Evolutionary conservation across 192 early-diverging fungal genomes (phyloP).

Genomic region (Mortierella alpina): DNA sequence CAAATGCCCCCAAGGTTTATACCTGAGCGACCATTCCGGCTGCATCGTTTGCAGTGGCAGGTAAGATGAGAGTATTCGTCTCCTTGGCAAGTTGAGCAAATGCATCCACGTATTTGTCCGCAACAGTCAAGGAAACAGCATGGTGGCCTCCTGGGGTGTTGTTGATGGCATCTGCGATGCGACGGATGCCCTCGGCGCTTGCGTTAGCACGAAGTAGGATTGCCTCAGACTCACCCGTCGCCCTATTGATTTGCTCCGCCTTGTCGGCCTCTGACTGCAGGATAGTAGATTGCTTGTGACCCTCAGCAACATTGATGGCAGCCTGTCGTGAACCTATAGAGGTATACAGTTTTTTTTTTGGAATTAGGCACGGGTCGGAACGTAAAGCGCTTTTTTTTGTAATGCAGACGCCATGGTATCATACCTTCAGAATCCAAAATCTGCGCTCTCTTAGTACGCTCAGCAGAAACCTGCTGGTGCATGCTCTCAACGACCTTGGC

Average conservation of each 20-base stretch:
- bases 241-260: constrained; percentile 89
- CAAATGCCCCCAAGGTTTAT: neutral
- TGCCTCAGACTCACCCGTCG: constrained; percentile 89
- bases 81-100: constrained; percentile 95
- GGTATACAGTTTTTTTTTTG: neutral
- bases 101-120: constrained; percentile 96
- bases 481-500: constrained; percentile 94
- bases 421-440: constrained; percentile 86
- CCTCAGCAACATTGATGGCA: constrained; percentile 98
- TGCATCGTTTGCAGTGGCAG: constrained; percentile 83
- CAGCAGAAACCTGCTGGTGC: constrained; percentile 98
- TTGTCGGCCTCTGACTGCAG: constrained; percentile 95
- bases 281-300: constrained; percentile 89
- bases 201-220: constrained; percentile 88
- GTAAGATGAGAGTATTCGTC: constrained; percentile 89
- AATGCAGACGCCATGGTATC: neutral
- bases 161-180: constrained; percentile 82
- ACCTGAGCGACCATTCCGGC: constrained; percentile 92
- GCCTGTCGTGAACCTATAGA: constrained; percentile 79
- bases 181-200: constrained; percentile 82
- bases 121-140: constrained; percentile 90
- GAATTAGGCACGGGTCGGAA: neutral
- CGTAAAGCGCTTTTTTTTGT: neutral
- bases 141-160: constrained; percentile 74
- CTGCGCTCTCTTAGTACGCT: constrained; percentile 95